Evolutionary conservation across 345 rosid species (phyloP).

Genomic region (Lagerstroemia speciosa): DNA sequence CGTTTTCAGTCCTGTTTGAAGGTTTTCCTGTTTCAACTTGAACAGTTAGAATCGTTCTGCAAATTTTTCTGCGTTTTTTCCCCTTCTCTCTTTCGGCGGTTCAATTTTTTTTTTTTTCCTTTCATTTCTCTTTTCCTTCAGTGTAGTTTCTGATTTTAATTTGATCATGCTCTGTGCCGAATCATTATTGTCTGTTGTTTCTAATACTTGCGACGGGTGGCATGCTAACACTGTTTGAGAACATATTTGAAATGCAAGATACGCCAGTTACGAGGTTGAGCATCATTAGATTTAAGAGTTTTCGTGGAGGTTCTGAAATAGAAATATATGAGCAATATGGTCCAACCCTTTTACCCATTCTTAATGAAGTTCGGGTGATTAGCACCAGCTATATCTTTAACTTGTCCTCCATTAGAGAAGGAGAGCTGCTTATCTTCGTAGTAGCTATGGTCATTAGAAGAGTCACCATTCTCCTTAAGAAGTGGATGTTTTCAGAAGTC

Average conservation of each 20-base stretch:
- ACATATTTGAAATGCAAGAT: background rate
- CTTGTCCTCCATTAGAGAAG: background rate
- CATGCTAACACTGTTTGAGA: background rate
- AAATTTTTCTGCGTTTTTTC: background rate
- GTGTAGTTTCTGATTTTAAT: background rate
- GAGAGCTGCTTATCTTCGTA: background rate
- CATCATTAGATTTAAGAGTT: background rate
- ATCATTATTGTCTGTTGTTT: background rate
- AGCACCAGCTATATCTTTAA: background rate
- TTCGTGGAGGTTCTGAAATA: background rate
- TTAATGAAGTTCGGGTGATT: background rate
- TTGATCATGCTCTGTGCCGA: background rate
- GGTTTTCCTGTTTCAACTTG: background rate
- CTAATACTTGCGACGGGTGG: background rate
- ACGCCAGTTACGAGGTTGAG: background rate
- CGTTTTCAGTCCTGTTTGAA: constrained; percentile 1
- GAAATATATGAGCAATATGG: background rate
- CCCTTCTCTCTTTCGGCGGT: background rate
- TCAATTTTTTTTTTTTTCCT: background rate
- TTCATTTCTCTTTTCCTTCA: background rate
- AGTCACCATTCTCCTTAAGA: background rate
- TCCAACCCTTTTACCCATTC: background rate
- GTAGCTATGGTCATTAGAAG: background rate
- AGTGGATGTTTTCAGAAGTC: background rate
- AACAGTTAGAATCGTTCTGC: background rate